Percentiles rank a stretch among this genome's conserved stretches.
These are phyloP conservation scores for Naegleria fowleri DNA, from an alignment of 208 protist species.

Conservation along the genomic window DNA sequence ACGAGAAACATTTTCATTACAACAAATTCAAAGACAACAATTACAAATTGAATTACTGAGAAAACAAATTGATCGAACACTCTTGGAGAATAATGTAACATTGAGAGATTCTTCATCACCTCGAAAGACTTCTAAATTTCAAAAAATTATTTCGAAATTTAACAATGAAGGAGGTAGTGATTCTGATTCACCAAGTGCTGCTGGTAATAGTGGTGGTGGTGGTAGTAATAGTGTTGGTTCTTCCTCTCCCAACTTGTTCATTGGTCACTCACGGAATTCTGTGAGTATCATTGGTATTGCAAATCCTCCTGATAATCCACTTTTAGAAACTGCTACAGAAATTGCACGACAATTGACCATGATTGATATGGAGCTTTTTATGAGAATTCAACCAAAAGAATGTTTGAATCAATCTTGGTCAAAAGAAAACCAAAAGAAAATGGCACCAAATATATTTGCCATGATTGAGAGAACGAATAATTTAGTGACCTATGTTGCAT, in stretches of 20 bases:
- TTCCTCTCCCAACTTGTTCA: too few relatives aligned
- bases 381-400: neutral
- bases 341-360: slow-evolving; percentile 16
- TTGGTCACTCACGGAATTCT: too few relatives aligned
- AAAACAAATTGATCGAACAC: neutral
- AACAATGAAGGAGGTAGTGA: neutral
- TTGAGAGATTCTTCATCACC: neutral
- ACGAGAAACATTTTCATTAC: neutral
- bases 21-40: slow-evolving; percentile 11
- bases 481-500: neutral
- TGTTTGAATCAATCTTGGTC: slow-evolving; percentile 8
- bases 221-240: too few relatives aligned
- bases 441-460: neutral
- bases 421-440: neutral
- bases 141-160: neutral
- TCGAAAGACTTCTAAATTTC: neutral
- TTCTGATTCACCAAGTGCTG: neutral
- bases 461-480: neutral
- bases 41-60: neutral
- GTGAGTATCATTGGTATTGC: too few relatives aligned
- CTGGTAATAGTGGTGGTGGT: too few relatives aligned
- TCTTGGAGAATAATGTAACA: neutral
- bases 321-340: neutral
- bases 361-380: neutral
- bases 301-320: neutral